Conservation (phyloP, 2,329 filamentous ascomycete genomes). For the Neurospora sp. region DNA sequence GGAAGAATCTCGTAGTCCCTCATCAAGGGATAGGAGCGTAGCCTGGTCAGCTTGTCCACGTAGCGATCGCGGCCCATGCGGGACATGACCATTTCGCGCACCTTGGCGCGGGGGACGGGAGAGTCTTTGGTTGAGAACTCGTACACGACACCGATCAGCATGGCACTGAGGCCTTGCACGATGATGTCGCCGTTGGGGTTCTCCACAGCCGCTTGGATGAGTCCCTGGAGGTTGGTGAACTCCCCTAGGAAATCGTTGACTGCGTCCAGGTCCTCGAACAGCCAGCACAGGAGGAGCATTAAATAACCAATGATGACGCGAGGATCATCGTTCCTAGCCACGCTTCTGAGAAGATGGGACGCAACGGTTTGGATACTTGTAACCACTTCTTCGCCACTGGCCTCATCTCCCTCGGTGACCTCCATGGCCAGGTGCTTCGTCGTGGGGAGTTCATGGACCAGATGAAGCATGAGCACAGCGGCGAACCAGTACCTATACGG, state of each 20-base stretch:
- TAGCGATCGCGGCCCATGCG: constrained; percentile 81
- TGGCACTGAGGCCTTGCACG: constrained; percentile 72
- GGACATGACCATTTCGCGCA: constrained; percentile 69
- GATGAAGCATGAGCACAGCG: constrained; percentile 73
- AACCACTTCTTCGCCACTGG: constrained; percentile 85
- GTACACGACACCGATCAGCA: constrained; percentile 80
- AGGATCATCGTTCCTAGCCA: constrained; percentile 62
- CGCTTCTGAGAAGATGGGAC: constrained; percentile 71
- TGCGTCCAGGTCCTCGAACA: constrained; percentile 84
- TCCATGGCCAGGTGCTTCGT: constrained; percentile 73
- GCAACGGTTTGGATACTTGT: constrained; percentile 86
- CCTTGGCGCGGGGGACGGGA: constrained; percentile 68
- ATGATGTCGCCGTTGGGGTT: constrained; percentile 54
- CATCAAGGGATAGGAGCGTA: constrained; percentile 69
- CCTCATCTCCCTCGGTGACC: constrained; percentile 81
- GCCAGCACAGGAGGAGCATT: constrained; percentile 80
- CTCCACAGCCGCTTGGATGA: constrained; percentile 64
- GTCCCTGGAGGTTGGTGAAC: constrained; percentile 80
- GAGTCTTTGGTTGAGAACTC: constrained; percentile 98
- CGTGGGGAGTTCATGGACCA: constrained; percentile 69
- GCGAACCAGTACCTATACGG: constrained; percentile 89
- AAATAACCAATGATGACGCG: constrained; percentile 75
- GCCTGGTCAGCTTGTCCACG: constrained; percentile 66
- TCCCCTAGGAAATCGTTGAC: constrained; percentile 91
- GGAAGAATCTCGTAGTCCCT: constrained; percentile 84